Evolutionary conservation across 2,329 filamentous ascomycete species (phyloP).

Genomic region (Colletotrichum limetticola): DNA sequence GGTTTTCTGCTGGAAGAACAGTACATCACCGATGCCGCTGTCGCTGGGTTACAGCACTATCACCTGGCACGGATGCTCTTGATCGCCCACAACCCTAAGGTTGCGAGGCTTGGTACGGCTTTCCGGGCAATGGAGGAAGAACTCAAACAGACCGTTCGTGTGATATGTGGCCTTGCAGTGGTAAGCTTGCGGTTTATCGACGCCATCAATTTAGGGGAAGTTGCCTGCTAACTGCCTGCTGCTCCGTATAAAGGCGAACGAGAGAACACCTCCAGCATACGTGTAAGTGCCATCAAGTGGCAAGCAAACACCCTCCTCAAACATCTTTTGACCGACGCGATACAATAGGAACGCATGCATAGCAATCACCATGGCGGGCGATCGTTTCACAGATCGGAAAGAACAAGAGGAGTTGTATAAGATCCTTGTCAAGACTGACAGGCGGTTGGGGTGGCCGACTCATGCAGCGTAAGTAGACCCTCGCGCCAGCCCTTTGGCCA

Average conservation of each 20-base stretch:
- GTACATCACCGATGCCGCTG: constrained; percentile 43
- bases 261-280: constrained; percentile 24
- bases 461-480: constrained; percentile 39
- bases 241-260: constrained; percentile 1
- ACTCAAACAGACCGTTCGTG: constrained; percentile 42
- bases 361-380: constrained; percentile 47
- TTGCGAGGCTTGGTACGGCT: constrained; percentile 40
- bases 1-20: constrained; percentile 38
- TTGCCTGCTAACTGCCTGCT: neutral
- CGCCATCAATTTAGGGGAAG: too few relatives aligned
- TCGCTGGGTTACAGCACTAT: constrained; percentile 43
- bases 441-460: constrained; percentile 42
- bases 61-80: constrained; percentile 42
- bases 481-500: too few relatives aligned
- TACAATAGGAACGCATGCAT: constrained; percentile 40
- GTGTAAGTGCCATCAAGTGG: constrained; percentile 2
- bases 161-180: constrained; percentile 44
- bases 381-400: constrained; percentile 47
- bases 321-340: neutral
- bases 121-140: constrained; percentile 41
- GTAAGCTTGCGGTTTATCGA: constrained; percentile 23
- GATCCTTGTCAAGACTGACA: constrained; percentile 46
- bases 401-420: constrained; percentile 51
- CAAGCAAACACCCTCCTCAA: too few relatives aligned
- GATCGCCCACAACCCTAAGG: constrained; percentile 42